Base-by-base conservation (phyloP, 1,284 basidiomycete genomes). In the Fomes fomentarius region DNA sequence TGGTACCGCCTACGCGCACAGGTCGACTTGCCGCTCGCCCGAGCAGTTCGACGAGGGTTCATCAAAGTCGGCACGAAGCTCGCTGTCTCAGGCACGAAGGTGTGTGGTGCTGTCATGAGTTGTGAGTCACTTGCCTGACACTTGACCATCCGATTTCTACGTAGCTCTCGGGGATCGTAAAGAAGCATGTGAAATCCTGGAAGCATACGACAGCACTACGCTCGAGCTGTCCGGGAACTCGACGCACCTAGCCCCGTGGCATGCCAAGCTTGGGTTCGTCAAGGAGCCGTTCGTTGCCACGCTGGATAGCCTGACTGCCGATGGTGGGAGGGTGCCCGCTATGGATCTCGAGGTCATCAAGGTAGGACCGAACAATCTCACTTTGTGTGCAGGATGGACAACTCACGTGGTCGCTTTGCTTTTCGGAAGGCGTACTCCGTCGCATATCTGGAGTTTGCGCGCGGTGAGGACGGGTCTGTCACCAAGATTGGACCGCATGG, bases 1-100 rank as follows among this genome's bases (percentile, higher is more conserved):
- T 99, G 96, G 97, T 99, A 99, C 66, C 77, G 85, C 30, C 79
- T 99, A 12, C 82, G 87, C 11, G 90, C 93, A 0, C 77, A 79
- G 35, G 76, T 94, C 5, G 96, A 98, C 69, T 74, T 77, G 12
- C 81, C 89, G 1, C 75, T 99, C 9, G 77, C 78, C 1, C 79
- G 87, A 22, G 96, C 94, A 0, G 76, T 91, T 5, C 73, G 74
- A 34, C 81, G 79, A 19, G 86, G 89, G 0, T 77, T 80, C 40
- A 80, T 99, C 42, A 74, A 76, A 24, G 75, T 91, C 1, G 96
- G 96, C 1, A 79, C 86, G 57, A 99, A 99, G 76, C 78, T 99
- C 17, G 86, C 83, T 3, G 76, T 96, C 38, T 78, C 83, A 11
- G 92, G 93, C 25, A 91, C 94, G 6, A 87, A 80, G 74, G 94